A percentile compares a stretch with the other conserved stretches of the same genome.
Evolutionary conservation across 2,329 filamentous ascomycete species (phyloP).

Genomic region (Colletotrichum higginsianum): DNA sequence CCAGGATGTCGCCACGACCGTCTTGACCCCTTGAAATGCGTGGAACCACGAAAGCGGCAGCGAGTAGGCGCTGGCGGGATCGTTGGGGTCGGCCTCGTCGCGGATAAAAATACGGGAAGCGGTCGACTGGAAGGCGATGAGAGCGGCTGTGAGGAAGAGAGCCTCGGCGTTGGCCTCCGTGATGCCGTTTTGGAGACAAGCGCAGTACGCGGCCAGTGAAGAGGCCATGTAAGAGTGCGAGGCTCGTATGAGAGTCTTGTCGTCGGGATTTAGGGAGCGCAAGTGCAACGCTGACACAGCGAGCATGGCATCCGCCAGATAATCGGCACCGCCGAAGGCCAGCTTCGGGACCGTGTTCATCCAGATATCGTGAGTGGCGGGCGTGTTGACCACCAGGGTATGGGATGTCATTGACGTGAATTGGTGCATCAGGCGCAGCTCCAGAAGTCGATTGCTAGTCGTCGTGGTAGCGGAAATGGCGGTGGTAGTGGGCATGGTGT

Average conservation of each 20-base stretch:
- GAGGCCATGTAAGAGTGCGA: conserved; percentile 77
- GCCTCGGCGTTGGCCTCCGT: conserved; percentile 73
- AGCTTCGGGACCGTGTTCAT: conserved; percentile 71
- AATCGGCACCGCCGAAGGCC: conserved; percentile 71
- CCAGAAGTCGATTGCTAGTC: conserved; percentile 65
- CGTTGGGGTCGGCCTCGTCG: conserved; percentile 63
- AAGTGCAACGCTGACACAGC: conserved; percentile 76
- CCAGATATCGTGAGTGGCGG: conserved; percentile 71
- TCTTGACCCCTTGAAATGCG: conserved; percentile 77
- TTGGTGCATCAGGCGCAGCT: conserved; percentile 76
- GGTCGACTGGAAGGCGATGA: conserved; percentile 78
- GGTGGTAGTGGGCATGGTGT: conserved; percentile 50
- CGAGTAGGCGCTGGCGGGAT: conserved; percentile 63
- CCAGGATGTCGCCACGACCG: conserved; percentile 75
- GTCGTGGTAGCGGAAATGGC: conserved; percentile 51
- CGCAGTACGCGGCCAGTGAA: conserved; percentile 72
- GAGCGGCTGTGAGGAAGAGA: conserved; percentile 73
- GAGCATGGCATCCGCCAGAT: conserved; percentile 74
- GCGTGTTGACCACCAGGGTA: conserved; percentile 70
- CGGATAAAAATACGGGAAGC: conserved; percentile 74
- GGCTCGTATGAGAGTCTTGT: conserved; percentile 72
- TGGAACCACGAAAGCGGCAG: conserved; percentile 77
- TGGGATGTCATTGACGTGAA: conserved; percentile 73
- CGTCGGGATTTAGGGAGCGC: conserved; percentile 69
- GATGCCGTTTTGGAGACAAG: conserved; percentile 69